Evolutionary conservation across 345 rosid genomes (phyloP), one percentile per base, ranked within the genome.

Genomic region (Chamaenerion angustifolium): DNA sequence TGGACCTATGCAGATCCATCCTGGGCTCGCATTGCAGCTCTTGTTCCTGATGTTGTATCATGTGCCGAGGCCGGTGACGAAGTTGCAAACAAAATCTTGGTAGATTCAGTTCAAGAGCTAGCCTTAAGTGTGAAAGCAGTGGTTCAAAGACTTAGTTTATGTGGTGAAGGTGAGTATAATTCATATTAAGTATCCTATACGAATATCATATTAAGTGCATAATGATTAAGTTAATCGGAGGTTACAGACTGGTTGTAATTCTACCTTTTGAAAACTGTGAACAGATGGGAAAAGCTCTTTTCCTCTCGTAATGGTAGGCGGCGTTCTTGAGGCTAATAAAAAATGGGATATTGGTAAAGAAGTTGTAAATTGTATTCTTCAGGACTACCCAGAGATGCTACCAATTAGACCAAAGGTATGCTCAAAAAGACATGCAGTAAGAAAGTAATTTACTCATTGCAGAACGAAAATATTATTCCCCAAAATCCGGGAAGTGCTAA

Each of bases 1-100:
- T 82, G 92, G 92, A 75, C 92, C 6, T 82, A 79, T 43, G 76
- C 76, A 58, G 86, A 82, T 75, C 83, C 86, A 57, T 82, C 86
- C 18, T 82, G 92, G 86, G 92, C 92, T 64, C 81, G 92, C 48
- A 77, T 82, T 49, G 83, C 86, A 8, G 81, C 81, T 18, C 86
- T 82, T 57, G 92, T 79, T 61, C 92, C 92, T 12, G 71, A 66
- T 15, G 81, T 82, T 15, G 86, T 82, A 57, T 67, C 80, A 16
- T 79, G 92, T 62, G 92, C 92, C 17, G 92, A 77, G 68, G 78
- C 76, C 46, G 76, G 86, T 46, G 92, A 82, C 56, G 66, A 62
- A 56, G 86, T 79, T 16, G 83, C 92, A 5, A 71, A 73, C 57
- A 69, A 60, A 15, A 82, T 79, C 55, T 64, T 82, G 61, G 64